These are phyloP conservation scores for Orbilia brochopaga DNA, from an alignment of 2,329 filamentous ascomycete genomes.

Conservation along the genomic window DNA sequence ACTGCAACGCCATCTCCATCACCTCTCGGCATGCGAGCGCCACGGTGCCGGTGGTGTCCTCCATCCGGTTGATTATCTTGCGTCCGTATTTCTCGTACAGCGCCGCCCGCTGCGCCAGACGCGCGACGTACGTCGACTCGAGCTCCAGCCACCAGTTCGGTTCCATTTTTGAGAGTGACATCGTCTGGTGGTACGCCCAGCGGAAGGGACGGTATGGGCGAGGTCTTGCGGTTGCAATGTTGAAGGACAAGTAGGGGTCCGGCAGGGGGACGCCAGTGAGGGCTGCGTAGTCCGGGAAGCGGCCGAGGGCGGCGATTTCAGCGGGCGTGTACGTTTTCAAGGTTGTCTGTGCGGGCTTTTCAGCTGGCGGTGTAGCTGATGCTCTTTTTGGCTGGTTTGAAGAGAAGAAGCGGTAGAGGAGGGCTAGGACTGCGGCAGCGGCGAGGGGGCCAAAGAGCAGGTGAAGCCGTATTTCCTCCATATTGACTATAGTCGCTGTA, in stretches of 20 bases:
- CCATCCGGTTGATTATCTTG: constrained; percentile 70
- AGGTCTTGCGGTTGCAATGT: constrained; percentile 71
- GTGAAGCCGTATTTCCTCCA: background rate
- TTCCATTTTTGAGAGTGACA: constrained; percentile 81
- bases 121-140: constrained; percentile 71
- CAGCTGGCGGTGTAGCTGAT: background rate
- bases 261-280: constrained; percentile 78
- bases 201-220: constrained; percentile 81
- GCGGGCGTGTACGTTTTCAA: constrained; percentile 16
- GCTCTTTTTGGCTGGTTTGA: background rate
- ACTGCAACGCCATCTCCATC: constrained; percentile 85
- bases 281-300: constrained; percentile 78
- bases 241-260: constrained; percentile 67
- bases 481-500: background rate
- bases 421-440: background rate
- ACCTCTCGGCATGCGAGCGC: constrained; percentile 82
- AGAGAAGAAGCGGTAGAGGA: background rate
- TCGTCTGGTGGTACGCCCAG: constrained; percentile 87
- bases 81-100: constrained; percentile 70
- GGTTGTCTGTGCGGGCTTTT: background rate
- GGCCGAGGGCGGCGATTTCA: constrained; percentile 73
- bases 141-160: constrained; percentile 89
- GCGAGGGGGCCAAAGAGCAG: background rate
- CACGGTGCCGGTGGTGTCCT: constrained; percentile 63
- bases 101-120: constrained; percentile 71